phyloP scores from a whole-genome alignment of 306 rosid genomes.

The Dryas octopetala region DNA sequence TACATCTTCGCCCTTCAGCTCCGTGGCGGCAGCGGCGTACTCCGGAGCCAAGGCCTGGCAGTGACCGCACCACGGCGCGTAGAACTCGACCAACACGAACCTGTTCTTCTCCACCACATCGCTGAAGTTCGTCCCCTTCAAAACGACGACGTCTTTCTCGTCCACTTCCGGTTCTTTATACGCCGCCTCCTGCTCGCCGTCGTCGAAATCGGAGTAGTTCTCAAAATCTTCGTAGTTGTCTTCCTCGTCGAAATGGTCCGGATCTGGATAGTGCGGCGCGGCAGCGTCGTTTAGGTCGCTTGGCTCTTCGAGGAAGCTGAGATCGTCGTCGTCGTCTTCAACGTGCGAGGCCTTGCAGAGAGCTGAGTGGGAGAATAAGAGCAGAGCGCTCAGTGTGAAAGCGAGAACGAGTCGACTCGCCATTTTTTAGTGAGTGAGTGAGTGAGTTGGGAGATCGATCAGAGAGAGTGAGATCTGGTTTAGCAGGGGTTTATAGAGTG shows the following conservation, averaged over 20 bases:
- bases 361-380: conserved; percentile 59
- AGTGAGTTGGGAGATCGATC: conserved; percentile 11
- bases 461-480: conserved; percentile 25
- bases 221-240: conserved; percentile 51
- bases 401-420: conserved; percentile 47
- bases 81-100: conserved; percentile 90
- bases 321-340: conserved; percentile 71
- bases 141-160: conserved; percentile 85
- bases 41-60: conserved; percentile 95
- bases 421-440: conserved; percentile 40
- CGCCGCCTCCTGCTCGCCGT: conserved; percentile 37
- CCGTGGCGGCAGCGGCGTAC: conserved; percentile 89
- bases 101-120: conserved; percentile 53
- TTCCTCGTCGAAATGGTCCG: conserved; percentile 30
- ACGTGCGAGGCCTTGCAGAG: conserved; percentile 40
- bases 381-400: conserved; percentile 54
- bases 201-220: conserved; percentile 60
- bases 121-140: conserved; percentile 78
- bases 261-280: conserved; percentile 33
- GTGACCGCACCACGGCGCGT: conserved; percentile 99
- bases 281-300: conserved; percentile 29
- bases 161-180: conserved; percentile 63
- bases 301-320: conserved; percentile 82
- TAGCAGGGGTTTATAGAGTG: conserved; percentile 20
- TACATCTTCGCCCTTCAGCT: conserved; percentile 65